Evolutionary conservation across 805 yeast genomes (phyloP), one percentile per base, ranked within the genome.

Genomic region (Nakazawaea ernobii): DNA sequence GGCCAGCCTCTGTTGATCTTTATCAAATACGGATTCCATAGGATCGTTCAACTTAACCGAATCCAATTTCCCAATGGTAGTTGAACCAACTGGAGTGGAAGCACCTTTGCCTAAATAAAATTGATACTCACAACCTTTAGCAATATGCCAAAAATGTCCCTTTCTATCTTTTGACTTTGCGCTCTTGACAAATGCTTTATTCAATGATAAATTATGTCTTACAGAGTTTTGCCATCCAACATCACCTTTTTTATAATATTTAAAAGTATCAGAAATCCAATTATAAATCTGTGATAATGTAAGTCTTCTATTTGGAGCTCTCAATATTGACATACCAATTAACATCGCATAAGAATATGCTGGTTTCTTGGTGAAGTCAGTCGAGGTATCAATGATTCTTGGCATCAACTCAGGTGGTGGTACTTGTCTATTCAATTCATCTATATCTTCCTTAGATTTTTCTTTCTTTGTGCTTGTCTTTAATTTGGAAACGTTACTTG

Each of bases 161-260:
- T 86, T 86, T 7, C 92, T 90, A 67, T 86, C 95, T 55, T 86
- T 84, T 10, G 97, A 91, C 62, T 91, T 85, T 55, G 87, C 96
- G 20, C 94, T 84, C 66, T 92, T 92, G 42, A 85, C 74, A 61
- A 92, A 92, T 0, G 97, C 96, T 61, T 94, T 94, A 66, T 92
- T 94, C 56, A 92, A 74, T 10, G 97, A 89, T 29, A 92, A 70
- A 55, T 94, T 92, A 66, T 92, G 99, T 52, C 99, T 82, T 53
- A 92, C 94, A 32, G 97, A 91, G 67, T 92, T 92, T 66, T 92
- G 97, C 99, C 99, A 92, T 27, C 97, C 97, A 9, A 88, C 85
- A 56, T 89, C 96, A 50, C 86, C 85, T 53, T 79, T 80, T 53
- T 82, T 80, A 66, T 94, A 94, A 62, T 84, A 92, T 52, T 74